Evolutionary conservation across 192 early-diverging fungal genomes (phyloP), one percentile per base, ranked within the genome.

Genomic region (Backusella morwellensis): DNA sequence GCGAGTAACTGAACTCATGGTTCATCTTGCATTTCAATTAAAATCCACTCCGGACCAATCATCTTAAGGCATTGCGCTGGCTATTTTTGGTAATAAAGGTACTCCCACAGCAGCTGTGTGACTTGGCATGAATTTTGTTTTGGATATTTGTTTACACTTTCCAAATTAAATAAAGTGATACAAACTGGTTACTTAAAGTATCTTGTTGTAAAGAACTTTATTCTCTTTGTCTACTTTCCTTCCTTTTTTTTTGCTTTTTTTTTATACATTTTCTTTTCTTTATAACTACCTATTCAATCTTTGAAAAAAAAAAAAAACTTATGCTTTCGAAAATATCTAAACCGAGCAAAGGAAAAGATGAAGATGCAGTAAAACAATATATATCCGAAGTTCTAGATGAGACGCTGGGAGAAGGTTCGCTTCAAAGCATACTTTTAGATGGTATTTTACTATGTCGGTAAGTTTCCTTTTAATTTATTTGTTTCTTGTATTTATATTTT

Each of bases 391-490:
- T 44, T 0, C 23, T 72, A 6, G 36, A 70, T 50, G 42, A 42
- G 5, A 23, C 56, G 12, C 23, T 63, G n/a, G 85, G 90, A 14
- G 81, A 83, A 14, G 44, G 29, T 47, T 50, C 70, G 8, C 82
- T 96, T 15, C 90, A 89, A 32, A 80, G 84, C 12, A 85, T 87
- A 47, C 85, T 96, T 7, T 88, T 90, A 68, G 93, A 94, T 68
- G 95, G 95, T 35, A 89, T 94, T 12, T 74, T 96, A 9, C 82
- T 96, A 34, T 96, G 95, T 83, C 85, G 82, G 90, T 92, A 86
- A 80, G 82, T 63, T 14, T 56, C 11, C n/a, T 21, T 56, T 63
- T 9, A 3, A 23, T 29, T 29, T 63, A 29, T 63, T 63, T 26
- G 56, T 63, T 63, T 63, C 56, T 29, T 63, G 11, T 14, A 63